A percentile compares a stretch with the other conserved stretches of the same genome.
Conservation (phyloP, 2,329 filamentous ascomycete genomes). For the Blastomyces emzantsi region DNA sequence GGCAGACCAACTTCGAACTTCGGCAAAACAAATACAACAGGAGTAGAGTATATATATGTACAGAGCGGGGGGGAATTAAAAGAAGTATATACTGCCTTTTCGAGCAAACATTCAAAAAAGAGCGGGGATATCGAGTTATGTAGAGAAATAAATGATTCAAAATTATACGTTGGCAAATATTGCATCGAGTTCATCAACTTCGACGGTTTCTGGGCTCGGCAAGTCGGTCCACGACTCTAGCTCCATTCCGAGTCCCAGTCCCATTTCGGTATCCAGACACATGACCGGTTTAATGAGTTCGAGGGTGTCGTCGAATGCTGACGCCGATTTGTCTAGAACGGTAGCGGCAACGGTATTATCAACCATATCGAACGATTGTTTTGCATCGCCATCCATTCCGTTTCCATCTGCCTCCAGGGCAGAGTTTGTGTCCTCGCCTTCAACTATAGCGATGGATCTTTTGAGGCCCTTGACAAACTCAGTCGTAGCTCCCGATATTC, state of each 20-base stretch:
- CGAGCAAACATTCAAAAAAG: neutral
- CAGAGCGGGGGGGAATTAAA: slow-evolving; percentile 9
- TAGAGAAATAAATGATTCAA: slow-evolving; percentile 1
- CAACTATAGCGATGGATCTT: slow-evolving; percentile 20
- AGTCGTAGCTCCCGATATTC: neutral
- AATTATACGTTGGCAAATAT: slow-evolving; percentile 65
- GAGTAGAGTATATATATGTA: slow-evolving; percentile 14
- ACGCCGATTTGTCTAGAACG: neutral
- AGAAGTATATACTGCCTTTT: neutral
- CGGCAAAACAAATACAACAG: neutral
- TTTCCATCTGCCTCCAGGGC: slow-evolving; percentile 33
- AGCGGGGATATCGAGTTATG: neutral
- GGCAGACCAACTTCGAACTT: neutral
- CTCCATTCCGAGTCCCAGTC: slow-evolving; percentile 36
- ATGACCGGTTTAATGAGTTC: slow-evolving; percentile 20
- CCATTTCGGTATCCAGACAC: slow-evolving; percentile 30
- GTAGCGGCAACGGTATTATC: neutral
- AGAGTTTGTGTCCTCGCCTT: slow-evolving; percentile 35
- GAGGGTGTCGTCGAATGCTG: slow-evolving; percentile 11
- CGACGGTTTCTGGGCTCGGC: slow-evolving; percentile 74
- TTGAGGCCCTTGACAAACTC: slow-evolving; percentile 3
- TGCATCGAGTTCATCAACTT: slow-evolving; percentile 85
- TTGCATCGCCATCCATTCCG: slow-evolving; percentile 22
- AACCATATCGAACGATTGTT: slow-evolving; percentile 4
- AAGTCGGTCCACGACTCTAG: slow-evolving; percentile 50